Percentiles rank a stretch among this genome's conserved stretches.
Evolutionary conservation across 352 stramenopile genomes (phyloP).

Genomic region (Pythium vanterpoolii): DNA sequence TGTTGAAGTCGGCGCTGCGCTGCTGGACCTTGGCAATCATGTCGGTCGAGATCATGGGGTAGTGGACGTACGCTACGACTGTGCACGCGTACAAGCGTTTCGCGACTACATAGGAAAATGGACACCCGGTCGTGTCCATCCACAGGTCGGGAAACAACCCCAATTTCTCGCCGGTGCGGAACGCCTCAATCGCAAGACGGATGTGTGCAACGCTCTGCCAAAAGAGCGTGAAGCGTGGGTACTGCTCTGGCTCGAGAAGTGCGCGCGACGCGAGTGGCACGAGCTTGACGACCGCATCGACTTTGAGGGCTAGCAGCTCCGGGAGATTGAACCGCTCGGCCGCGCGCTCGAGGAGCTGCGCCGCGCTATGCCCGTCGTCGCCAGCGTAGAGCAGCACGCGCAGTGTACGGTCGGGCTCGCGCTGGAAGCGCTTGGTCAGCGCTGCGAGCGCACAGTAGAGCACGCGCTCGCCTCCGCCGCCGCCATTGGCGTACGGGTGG

Average conservation of each 20-base stretch:
- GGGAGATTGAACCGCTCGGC: conserved; percentile 86
- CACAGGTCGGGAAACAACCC: conserved; percentile 87
- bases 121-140: conserved; percentile 97
- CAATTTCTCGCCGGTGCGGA: conserved; percentile 48
- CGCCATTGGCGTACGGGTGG: conserved; percentile 93
- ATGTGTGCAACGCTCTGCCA: conserved; percentile 95
- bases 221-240: conserved; percentile 93
- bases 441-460: conserved; percentile 95
- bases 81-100: conserved; percentile 77
- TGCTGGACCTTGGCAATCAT: conserved; percentile 96
- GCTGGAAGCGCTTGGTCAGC: conserved; percentile 54
- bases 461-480: conserved; percentile 97
- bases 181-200: conserved; percentile 83
- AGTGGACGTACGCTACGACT: conserved; percentile 97
- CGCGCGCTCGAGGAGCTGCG: conserved; percentile 73
- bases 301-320: conserved; percentile 45
- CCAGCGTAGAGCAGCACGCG: conserved; percentile 69
- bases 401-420: conserved; percentile 21
- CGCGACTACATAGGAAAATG: conserved; percentile 96
- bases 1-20: conserved; percentile 93
- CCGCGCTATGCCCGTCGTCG: conserved; percentile 60
- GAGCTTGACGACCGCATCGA: conserved; percentile 63
- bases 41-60: conserved; percentile 99
- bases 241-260: conserved; percentile 71
- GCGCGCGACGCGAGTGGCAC: conserved; percentile 66